A percentile compares a stretch with the other conserved stretches of the same genome.
Evolutionary conservation across 202 grass and related monocot genomes (phyloP).

Genomic region (Hordeum pubiflorum): DNA sequence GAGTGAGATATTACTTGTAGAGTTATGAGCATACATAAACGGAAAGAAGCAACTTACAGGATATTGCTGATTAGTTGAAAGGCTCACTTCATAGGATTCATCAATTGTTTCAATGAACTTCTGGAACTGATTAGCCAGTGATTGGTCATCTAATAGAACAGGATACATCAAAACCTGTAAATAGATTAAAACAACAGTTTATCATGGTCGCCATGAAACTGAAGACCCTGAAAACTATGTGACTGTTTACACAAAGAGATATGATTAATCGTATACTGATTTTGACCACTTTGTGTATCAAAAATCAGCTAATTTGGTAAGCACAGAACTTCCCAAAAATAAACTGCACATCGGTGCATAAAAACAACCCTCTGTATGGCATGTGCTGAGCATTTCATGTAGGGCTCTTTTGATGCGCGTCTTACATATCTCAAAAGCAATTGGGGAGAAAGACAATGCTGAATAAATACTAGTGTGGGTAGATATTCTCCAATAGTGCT

Average conservation of each 20-base stretch:
- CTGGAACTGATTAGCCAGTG: constrained; percentile 81
- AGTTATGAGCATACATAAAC: constrained; percentile 9
- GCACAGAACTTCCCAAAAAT: neutral
- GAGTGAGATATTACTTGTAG: neutral
- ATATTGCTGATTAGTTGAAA: constrained; percentile 91
- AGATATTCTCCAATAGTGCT: neutral
- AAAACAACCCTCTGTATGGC: neutral
- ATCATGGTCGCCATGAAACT: constrained; percentile 10
- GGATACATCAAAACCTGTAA: constrained; percentile 87
- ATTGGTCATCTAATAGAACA: constrained; percentile 62
- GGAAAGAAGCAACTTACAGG: constrained; percentile 50
- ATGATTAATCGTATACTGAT: constrained; percentile 4
- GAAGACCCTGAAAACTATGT: neutral
- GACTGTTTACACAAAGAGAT: constrained; percentile 4
- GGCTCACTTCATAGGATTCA: constrained; percentile 70
- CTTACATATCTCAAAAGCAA: constrained; percentile 13
- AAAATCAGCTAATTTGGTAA: constrained; percentile 16
- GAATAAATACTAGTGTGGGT: neutral
- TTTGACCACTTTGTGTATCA: neutral
- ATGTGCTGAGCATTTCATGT: neutral
- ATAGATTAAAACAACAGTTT: neutral
- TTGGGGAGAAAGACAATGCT: neutral
- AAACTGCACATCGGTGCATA: neutral
- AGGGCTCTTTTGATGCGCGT: neutral
- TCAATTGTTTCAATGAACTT: constrained; percentile 84